Conservation (phyloP, 1,284 basidiomycete genomes). For the Quambalaria eucalypti region DNA sequence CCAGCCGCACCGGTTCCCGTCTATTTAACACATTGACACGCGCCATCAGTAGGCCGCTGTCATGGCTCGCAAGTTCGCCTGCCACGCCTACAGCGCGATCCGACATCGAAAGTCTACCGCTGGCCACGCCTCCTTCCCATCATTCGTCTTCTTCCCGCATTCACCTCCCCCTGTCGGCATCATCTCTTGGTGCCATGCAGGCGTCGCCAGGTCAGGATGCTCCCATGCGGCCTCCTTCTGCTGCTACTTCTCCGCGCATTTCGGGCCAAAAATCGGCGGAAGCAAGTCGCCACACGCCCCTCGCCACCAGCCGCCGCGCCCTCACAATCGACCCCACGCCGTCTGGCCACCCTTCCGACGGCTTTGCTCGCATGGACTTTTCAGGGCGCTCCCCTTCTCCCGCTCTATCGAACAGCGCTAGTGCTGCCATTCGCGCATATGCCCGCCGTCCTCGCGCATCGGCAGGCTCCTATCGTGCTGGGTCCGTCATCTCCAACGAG, state of each 20-base stretch:
- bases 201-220: background rate
- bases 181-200: background rate
- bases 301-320: background rate
- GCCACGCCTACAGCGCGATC: background rate
- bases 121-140: no score
- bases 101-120: no score
- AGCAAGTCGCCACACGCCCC: no score
- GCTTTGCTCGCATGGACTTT: background rate
- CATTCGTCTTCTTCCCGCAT: background rate
- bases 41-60: background rate
- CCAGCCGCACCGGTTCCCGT: background rate
- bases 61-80: background rate
- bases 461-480: background rate
- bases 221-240: background rate
- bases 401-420: background rate
- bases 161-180: background rate
- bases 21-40: background rate
- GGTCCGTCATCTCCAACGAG: background rate
- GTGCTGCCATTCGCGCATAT: background rate
- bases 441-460: background rate
- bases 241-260: background rate
- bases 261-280: no score
- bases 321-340: background rate
- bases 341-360: background rate
- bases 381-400: background rate